A percentile compares a stretch with the other conserved stretches of the same genome.
phyloP scores from a whole-genome alignment of 1,284 basidiomycete species.

The Microbotryum saponariae region DNA sequence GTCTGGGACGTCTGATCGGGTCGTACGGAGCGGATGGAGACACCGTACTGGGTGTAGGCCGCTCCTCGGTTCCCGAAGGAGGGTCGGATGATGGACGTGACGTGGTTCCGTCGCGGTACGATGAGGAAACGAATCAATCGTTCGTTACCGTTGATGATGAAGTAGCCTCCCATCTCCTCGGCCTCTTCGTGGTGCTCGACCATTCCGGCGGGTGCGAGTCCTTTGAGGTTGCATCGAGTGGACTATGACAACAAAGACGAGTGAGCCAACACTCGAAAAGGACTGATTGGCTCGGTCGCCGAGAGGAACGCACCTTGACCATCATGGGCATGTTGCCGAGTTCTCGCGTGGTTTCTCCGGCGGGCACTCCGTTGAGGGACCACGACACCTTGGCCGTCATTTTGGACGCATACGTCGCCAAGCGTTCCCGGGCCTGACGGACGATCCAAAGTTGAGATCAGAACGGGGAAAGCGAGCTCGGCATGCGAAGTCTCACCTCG shows the following conservation, averaged over 20 bases:
- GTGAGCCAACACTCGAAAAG: not conserved
- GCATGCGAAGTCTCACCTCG: conserved; percentile 53
- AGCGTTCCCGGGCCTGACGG: conserved; percentile 73
- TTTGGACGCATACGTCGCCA: conserved; percentile 83
- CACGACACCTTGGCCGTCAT: conserved; percentile 87
- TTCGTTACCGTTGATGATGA: conserved; percentile 98
- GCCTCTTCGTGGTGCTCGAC: conserved; percentile 90
- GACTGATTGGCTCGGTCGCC: conserved; percentile 13
- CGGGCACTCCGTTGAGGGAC: conserved; percentile 67
- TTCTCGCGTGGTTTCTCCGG: conserved; percentile 69
- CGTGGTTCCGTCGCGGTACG: conserved; percentile 80
- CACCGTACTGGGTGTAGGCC: conserved; percentile 87
- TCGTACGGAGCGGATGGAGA: conserved; percentile 90
- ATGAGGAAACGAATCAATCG: conserved; percentile 96
- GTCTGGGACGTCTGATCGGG: conserved; percentile 85
- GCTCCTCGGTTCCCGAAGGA: conserved; percentile 87
- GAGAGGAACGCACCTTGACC: conserved; percentile 67
- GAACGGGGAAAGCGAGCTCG: not conserved
- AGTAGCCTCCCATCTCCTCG: conserved; percentile 98
- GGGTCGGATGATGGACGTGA: conserved; percentile 73
- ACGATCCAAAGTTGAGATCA: not conserved
- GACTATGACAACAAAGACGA: conserved; percentile 52
- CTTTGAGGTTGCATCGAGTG: conserved; percentile 82
- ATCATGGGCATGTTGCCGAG: conserved; percentile 93
- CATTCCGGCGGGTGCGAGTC: conserved; percentile 76